These are phyloP conservation scores for Monosporascus ibericus DNA, from an alignment of 2,329 filamentous ascomycete species.

Conservation along the genomic window DNA sequence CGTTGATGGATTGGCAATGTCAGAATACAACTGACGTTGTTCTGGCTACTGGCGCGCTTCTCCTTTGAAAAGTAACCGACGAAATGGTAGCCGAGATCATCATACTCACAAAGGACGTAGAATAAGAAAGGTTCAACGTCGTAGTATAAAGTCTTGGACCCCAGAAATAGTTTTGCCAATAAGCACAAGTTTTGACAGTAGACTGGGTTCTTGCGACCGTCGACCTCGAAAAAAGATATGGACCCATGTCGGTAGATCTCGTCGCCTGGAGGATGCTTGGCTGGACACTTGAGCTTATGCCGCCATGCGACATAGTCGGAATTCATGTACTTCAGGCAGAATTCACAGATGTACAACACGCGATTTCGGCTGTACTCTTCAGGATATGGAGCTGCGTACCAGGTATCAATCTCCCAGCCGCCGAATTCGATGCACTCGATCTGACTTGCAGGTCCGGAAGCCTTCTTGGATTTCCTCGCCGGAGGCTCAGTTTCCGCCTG, in stretches of 20 bases:
- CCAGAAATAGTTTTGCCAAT: slow-evolving; percentile 93
- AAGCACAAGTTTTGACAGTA: slow-evolving; percentile 98
- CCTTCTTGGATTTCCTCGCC: slow-evolving; percentile 63
- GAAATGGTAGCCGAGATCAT: slow-evolving; percentile 88
- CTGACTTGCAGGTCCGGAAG: slow-evolving; percentile 82
- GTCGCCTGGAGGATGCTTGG: slow-evolving; percentile 93
- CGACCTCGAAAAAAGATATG: slow-evolving; percentile 94
- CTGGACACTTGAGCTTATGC: slow-evolving; percentile 93
- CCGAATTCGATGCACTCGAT: slow-evolving; percentile 99
- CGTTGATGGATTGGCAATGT: slow-evolving; percentile 95
- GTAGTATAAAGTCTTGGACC: slow-evolving; percentile 97
- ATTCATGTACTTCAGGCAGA: slow-evolving; percentile 99
- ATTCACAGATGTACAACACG: slow-evolving; percentile 98
- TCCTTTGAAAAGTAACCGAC: slow-evolving; percentile 99
- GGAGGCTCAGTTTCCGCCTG: slow-evolving; percentile 60
- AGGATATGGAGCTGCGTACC: slow-evolving; percentile 97
- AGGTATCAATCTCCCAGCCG: slow-evolving; percentile 95
- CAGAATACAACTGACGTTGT: slow-evolving; percentile 96
- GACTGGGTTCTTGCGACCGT: slow-evolving; percentile 94
- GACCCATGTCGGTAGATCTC: slow-evolving; percentile 93
- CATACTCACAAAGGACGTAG: slow-evolving; percentile 93
- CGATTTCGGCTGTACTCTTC: slow-evolving; percentile 97
- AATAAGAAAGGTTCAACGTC: slow-evolving; percentile 96
- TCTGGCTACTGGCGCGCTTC: slow-evolving; percentile 87
- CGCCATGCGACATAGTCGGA: slow-evolving; percentile 97